phyloP scores from a whole-genome alignment of 129 eudicot species.

The Flaveria linearis region DNA sequence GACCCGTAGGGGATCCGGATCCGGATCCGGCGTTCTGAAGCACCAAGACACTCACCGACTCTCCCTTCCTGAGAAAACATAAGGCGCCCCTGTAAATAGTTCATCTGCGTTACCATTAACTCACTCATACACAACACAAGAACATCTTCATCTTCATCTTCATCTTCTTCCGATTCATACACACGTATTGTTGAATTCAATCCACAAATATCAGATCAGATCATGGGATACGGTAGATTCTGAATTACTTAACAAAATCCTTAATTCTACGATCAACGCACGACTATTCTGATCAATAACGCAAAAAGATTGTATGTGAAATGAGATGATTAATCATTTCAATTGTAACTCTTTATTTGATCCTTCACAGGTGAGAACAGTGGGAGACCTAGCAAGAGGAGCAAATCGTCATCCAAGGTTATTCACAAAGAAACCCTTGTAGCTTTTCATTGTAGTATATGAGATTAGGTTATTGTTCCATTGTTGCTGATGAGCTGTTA shows the following conservation, averaged over 20 bases:
- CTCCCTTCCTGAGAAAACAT: background rate
- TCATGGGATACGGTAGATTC: slow-evolving; percentile 40
- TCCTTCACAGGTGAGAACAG: slow-evolving; percentile 67
- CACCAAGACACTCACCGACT: background rate
- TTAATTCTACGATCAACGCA: slow-evolving; percentile 13
- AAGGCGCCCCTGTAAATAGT: too few relatives aligned
- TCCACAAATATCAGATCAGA: slow-evolving; percentile 15
- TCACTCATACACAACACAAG: background rate
- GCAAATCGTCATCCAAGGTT: slow-evolving; percentile 73
- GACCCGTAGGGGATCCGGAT: background rate
- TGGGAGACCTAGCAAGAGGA: slow-evolving; percentile 71
- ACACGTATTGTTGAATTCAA: slow-evolving; percentile 24
- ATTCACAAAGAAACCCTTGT: background rate
- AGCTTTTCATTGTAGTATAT: background rate
- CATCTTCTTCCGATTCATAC: slow-evolving; percentile 7
- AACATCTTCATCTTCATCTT: background rate
- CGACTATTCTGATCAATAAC: background rate
- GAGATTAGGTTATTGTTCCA: background rate
- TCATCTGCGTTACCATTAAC: slow-evolving; percentile 12
- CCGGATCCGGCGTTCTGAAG: background rate
- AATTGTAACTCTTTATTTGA: slow-evolving; percentile 12
- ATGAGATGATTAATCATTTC: background rate
- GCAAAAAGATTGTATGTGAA: slow-evolving; percentile 14
- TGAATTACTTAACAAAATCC: background rate
- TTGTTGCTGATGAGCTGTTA: background rate